These are phyloP conservation scores for Cryptosporidium viatorum DNA, from an alignment of 169 alveolate genomes.

Conservation along the genomic window DNA sequence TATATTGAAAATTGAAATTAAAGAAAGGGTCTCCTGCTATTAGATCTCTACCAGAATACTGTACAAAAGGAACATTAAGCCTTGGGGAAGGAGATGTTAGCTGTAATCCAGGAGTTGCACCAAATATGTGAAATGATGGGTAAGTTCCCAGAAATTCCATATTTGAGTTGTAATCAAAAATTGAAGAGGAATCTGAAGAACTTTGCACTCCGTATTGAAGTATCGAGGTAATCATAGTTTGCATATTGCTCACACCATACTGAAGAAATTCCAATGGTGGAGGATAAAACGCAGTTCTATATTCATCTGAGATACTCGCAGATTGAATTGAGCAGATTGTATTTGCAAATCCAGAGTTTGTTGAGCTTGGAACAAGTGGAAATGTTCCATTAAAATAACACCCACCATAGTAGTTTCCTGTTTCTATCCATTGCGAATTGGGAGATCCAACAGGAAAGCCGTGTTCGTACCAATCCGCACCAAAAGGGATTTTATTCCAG, in stretches of 20 bases:
- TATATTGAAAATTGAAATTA: constrained; percentile 64
- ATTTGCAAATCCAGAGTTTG: constrained; percentile 36
- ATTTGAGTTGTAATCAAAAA: constrained; percentile 12
- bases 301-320: constrained; percentile 28
- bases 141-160: constrained; percentile 35
- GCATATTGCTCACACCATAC: constrained; percentile 64
- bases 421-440: constrained; percentile 71
- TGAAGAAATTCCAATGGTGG: constrained; percentile 53
- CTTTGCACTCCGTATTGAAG: constrained; percentile 58
- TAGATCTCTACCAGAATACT: constrained; percentile 61
- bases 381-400: constrained; percentile 67
- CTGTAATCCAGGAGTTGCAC: constrained; percentile 52
- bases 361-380: constrained; percentile 65
- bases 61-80: constrained; percentile 61
- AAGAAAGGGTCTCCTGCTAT: constrained; percentile 69
- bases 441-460: constrained; percentile 74
- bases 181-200: background rate
- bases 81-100: constrained; percentile 68
- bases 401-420: constrained; percentile 60
- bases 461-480: constrained; percentile 57
- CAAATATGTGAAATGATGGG: constrained; percentile 63
- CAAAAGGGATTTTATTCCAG: constrained; percentile 74
- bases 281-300: constrained; percentile 69
- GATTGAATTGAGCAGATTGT: constrained; percentile 44
- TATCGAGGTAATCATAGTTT: constrained; percentile 53